Base-by-base conservation (phyloP, 352 stramenopile species). In the Globisporangium irregulare region DNA sequence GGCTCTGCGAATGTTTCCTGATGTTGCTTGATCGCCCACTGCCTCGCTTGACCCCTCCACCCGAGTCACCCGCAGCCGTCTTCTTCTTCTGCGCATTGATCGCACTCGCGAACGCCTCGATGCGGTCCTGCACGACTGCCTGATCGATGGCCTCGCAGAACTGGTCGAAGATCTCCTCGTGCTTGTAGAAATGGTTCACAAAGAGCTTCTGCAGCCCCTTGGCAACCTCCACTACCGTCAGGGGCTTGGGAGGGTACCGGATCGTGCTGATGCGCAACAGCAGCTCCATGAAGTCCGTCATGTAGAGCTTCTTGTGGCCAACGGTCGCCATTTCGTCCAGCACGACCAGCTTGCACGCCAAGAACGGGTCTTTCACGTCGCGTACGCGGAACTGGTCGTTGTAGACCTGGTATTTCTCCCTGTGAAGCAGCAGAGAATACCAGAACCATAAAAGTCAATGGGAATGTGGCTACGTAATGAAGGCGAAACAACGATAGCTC, bases 261-360 rank as follows among this genome's bases (percentile, higher is more conserved):
- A 90, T 68, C 38, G 84, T 67, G 36, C 75, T 79, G 32, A 91
- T 70, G 18, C 85, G 85, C 66, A 91, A 63, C 20, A 91, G 68
- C 3, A 93, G 72, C 73, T 93, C 85, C 79, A 93, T 91, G 32
- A 93, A 93, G 54, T 93, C 85, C 18, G 81, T 90, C 36, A 91
- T 71, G 58, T 78, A 89, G 15, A 93, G 75, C 58, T 91, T 89
- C 68, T 91, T 91, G 72, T 91, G 82, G 25, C 80, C 80, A 1
- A 78, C 67, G 2, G 80, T 89, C 10, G 80, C 76, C 82, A 93
- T 93, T 64, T 93, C 85, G 72, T 93, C 82, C 68, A 91, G 68
- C 34, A 91, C 79, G 1, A 90, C 71, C 34, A 93, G 68, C 67
- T 93, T 93, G 61, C 82, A 93, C 53, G 78, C 76, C 32, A 93